Conservation (phyloP, 306 rosid species). For the Begonia peltatifolia region DNA sequence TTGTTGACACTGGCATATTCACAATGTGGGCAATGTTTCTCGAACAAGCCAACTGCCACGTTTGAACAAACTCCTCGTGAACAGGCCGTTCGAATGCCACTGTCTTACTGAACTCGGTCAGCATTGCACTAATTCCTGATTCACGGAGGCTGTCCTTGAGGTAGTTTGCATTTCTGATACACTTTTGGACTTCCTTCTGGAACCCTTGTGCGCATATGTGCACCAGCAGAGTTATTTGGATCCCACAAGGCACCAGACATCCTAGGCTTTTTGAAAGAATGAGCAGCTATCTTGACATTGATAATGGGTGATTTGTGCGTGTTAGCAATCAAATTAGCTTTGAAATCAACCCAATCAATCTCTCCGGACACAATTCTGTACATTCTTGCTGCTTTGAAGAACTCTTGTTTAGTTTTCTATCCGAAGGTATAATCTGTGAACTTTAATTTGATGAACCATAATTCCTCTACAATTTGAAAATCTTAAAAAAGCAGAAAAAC, state of each 20-base stretch:
- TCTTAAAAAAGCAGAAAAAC: too few species aligned
- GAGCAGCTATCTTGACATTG: conserved; percentile 45
- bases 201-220: conserved; percentile 40
- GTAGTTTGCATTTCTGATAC: conserved; percentile 50
- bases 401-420: too few species aligned
- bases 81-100: conserved; percentile 48
- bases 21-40: conserved; percentile 49
- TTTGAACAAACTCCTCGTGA: conserved; percentile 31
- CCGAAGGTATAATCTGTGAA: too few species aligned
- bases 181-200: conserved; percentile 42
- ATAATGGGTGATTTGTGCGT: conserved; percentile 44
- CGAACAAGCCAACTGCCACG: conserved; percentile 46
- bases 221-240: conserved; percentile 35
- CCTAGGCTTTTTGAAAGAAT: conserved; percentile 43
- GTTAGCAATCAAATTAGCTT: conserved; percentile 22
- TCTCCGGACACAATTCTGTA: conserved; percentile 46
- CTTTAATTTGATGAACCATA: too few species aligned
- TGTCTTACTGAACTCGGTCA: conserved; percentile 35
- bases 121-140: conserved; percentile 42
- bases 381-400: conserved; percentile 54
- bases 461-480: too few species aligned
- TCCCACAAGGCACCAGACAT: conserved; percentile 49
- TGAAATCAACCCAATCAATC: conserved; percentile 39
- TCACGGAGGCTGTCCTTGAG: conserved; percentile 24
- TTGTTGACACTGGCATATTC: conserved; percentile 43